Evolutionary conservation across 495 filamentous ascomycete genomes (phyloP), one percentile per base, ranked within the genome.

Genomic region (Podospora comata): DNA sequence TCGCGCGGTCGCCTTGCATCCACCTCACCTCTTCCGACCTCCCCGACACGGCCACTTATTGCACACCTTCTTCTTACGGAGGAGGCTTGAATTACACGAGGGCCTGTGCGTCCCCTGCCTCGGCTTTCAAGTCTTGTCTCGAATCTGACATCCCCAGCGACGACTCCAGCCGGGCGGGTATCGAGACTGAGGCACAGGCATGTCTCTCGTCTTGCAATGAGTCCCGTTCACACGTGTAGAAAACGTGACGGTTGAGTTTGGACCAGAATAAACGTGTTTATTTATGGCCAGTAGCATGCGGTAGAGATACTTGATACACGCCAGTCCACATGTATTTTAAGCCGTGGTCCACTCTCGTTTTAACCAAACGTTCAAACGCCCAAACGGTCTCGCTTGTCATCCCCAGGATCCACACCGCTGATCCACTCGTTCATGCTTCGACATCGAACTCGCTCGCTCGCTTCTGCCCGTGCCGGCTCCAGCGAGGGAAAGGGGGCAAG

Each of bases 401-500:
- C 61, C 61, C 61, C 61, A 34, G 32, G 61, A 63, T 63, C 61
- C 61, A 63, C 61, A 63, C 66, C 34, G 61, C 53, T 28, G 58
- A 66, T 62, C 67, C 62, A 66, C 58, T 59, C 18, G 34, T 66
- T 68, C 69, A 68, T 70, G 69, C 69, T 61, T 68, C 64, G 56
- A 39, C 28, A 28, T 48, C 27, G 9, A 23, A 61, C 53, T 55
- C 28, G 55, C 58, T 66, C 70, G 66, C 73, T 75, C 73, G 73
- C 73, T 75, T 75, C 69, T 72, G 73, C 72, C 73, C 73, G 73
- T 56, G 65, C 68, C 67, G 27, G 69, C 68, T 75, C 72, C 73
- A 72, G 59, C 23, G 66, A 68, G 15, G 39, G 59, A 53, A 63
- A 58, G 55, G 26, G 58, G 70, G 67, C 64, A 68, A 39, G 44